Evolutionary conservation across 306 rosid species (phyloP).

Genomic region (Dalbergia oliveri): DNA sequence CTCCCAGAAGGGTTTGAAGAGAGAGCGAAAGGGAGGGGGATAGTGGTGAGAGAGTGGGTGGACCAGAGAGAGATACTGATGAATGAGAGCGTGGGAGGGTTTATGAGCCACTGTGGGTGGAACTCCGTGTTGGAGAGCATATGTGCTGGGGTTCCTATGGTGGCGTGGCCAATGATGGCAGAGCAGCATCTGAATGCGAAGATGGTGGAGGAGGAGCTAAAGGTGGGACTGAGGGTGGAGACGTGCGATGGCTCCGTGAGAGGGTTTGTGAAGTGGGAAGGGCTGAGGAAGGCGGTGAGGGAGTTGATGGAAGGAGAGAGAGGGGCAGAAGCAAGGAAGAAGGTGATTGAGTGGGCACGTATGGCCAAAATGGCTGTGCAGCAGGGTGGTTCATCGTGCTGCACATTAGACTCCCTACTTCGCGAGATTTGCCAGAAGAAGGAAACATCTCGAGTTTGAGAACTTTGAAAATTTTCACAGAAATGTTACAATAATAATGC

Average conservation of each 20-base stretch:
- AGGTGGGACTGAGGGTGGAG: constrained; percentile 36
- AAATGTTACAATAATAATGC: no score
- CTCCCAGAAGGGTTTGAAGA: not conserved
- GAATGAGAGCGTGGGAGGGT: constrained; percentile 36
- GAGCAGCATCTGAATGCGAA: constrained; percentile 33
- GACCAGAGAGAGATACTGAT: not conserved
- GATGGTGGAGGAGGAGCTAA: constrained; percentile 35
- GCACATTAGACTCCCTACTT: not conserved
- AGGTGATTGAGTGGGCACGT: not conserved
- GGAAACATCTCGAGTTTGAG: not conserved
- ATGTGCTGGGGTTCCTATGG: constrained; percentile 24
- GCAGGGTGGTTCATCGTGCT: constrained; percentile 35
- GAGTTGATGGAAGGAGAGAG: constrained; percentile 34
- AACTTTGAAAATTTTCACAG: no score
- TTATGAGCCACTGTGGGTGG: constrained; percentile 24
- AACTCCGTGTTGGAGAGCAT: constrained; percentile 32
- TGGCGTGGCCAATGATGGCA: constrained; percentile 44
- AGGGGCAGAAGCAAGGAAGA: constrained; percentile 8
- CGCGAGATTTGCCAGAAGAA: not conserved
- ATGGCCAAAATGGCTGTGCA: constrained; percentile 8
- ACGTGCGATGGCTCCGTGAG: not conserved
- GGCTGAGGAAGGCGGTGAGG: not conserved
- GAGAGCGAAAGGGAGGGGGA: not conserved
- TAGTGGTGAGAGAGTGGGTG: constrained; percentile 18
- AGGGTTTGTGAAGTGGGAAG: constrained; percentile 36